Base-by-base conservation (phyloP, 2,329 filamentous ascomycete genomes). In the Didymosphaeria variabile region DNA sequence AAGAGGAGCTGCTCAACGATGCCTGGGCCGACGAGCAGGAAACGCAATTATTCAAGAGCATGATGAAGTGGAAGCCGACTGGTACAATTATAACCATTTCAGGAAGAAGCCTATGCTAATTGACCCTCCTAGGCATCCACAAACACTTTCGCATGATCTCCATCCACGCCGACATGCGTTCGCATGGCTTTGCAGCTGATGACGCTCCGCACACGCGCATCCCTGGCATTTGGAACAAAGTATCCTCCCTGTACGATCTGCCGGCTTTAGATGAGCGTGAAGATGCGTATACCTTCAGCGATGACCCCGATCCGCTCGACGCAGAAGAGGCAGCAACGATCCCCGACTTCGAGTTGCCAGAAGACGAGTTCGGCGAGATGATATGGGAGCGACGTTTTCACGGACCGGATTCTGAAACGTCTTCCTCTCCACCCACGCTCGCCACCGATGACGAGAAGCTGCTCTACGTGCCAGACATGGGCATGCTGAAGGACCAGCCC, bases 11-110 rank as follows among this genome's bases (percentile, higher is more conserved):
- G 4, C 78, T 87, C 52, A 86, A 88, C 59, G 92, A 94, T 66
- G 87, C 90, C 29, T 99, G 95, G 95, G 97, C 93, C 4, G 94
- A 97, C 72, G 94, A 97, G 73, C 95, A 99, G 79, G 91, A 97
- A 67, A 93, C 92, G 1, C 94, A 93, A 44, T 85, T 99, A 0
- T 93, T 97, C 81, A 97, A 97, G 76, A 93, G 90, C 55, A 90
- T 98, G 67, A 94, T 98, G 66, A 87, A 90, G 74, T 97, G 92
- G 91, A 99, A 99, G 77, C 95, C 95, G n/a, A 94, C 94, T 44
- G 94, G 93, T 75, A 47, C 2, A 2, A 21, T 2, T 7, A 13
- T 6, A 15, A 1, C 3, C 3, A n/a, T 13, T 1, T 38, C 34
- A 5, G 21, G 19, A 38, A 8, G 1, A 3, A 5, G 31, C 19